Base-by-base conservation (phyloP, 495 filamentous ascomycete species). In the Tetracladium setigerum region DNA sequence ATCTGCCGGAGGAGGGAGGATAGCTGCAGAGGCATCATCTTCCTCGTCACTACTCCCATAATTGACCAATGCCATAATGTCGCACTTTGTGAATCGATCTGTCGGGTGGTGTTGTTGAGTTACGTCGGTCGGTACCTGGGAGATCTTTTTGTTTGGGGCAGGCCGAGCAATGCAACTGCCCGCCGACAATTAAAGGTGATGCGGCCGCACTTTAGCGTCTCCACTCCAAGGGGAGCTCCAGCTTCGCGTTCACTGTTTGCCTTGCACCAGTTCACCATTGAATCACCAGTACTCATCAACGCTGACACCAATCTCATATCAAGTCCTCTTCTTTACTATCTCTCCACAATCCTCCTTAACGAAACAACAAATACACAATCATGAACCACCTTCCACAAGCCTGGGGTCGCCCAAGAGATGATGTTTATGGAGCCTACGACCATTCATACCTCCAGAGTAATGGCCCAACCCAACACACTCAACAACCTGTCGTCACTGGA, bases 361-460 rank as follows among this genome's bases (percentile, higher is more conserved):
- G 7, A 27, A 13, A 15, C 17, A 16, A 34, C 33, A 34, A 18
- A 18, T 33, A 33, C 30, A 24, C 17, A 40, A 49, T 19, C 47
- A 97, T 97, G 91, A 90, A 96, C 66, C 91, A 97, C 70, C 79
- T 87, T 63, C 91, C 91, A 49, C 86, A 95, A 81, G 83, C 82
- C 57, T 97, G 91, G 91, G 91, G 91, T 63, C 85, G 91, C 69
- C 92, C 96, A 87, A 80, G 91, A 67, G 84, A 95, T 72, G 94
- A 97, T 66, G 72, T 95, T 62, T 97, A 96, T 68, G 92, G 92
- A 50, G 73, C 85, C 56, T 98, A 98, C 67, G 83, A 96, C 67
- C 65, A 69, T 55, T 89, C 89, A 46, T 88, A 91, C 61, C 76
- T 97, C 50, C 80, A 87, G 53, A 56, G 56, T 38, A 70, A 65